A percentile compares a stretch with the other conserved stretches of the same genome.
Evolutionary conservation across 1,139 yeast species (phyloP).

Genomic region (Yamadazyma sp.): DNA sequence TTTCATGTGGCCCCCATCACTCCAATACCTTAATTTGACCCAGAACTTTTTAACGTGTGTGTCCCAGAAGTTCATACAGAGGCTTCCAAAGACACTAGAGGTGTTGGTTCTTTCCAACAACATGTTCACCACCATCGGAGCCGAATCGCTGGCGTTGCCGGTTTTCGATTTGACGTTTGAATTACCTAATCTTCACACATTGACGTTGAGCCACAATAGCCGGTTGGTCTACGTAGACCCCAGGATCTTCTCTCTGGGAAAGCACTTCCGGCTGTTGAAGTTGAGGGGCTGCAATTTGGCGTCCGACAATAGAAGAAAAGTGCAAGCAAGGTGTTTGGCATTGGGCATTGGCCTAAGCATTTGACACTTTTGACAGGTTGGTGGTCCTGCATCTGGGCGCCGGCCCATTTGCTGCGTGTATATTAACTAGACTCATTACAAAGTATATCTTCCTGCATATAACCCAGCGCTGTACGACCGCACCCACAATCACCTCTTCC

Average conservation of each 20-base stretch:
- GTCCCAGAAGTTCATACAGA: slow-evolving; percentile 21
- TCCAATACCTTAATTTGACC: slow-evolving; percentile 26
- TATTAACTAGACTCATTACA: too few species aligned
- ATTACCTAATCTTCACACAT: slow-evolving; percentile 20
- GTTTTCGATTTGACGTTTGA: slow-evolving; percentile 9
- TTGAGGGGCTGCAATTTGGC: neutral
- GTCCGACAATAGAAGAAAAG: neutral
- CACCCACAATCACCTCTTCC: too few species aligned
- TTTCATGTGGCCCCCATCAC: slow-evolving; percentile 31
- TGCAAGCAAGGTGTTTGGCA: too few species aligned
- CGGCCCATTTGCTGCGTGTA: too few species aligned
- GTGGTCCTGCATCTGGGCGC: too few species aligned
- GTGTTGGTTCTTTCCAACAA: slow-evolving; percentile 22
- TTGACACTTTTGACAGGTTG: too few species aligned
- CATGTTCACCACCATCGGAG: slow-evolving; percentile 10
- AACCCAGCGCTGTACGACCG: too few species aligned
- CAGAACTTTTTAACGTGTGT: slow-evolving; percentile 26
- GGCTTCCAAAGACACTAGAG: slow-evolving; percentile 30
- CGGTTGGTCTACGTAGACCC: slow-evolving; percentile 17
- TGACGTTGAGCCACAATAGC: slow-evolving; percentile 19
- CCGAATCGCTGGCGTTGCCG: slow-evolving; percentile 16
- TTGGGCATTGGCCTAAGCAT: too few species aligned
- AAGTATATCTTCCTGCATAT: too few species aligned
- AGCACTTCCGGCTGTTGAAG: neutral
- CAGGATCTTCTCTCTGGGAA: slow-evolving; percentile 5